These are phyloP conservation scores for Hyphopichia burtonii DNA, from an alignment of 1,139 yeast genomes.

Conservation along the genomic window DNA sequence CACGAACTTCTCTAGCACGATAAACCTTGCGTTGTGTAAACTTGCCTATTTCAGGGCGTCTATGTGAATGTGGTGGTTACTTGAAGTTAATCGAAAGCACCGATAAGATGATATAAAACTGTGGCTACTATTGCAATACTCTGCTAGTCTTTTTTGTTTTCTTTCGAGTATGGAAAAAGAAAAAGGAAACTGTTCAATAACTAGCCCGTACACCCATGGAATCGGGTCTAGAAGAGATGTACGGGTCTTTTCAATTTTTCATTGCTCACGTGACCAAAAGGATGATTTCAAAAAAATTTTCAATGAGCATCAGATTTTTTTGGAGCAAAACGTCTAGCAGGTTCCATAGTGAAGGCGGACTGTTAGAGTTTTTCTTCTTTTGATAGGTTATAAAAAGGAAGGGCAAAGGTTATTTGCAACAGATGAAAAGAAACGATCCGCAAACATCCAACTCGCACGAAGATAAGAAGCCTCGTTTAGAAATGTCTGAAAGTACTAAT, in stretches of 20 bases:
- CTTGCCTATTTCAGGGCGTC: no score
- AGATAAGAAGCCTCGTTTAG: conserved; percentile 8
- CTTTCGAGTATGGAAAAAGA: background rate
- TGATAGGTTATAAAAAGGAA: no score
- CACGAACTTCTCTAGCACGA: no score
- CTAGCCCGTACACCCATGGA: background rate
- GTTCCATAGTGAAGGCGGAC: background rate
- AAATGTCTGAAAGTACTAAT: conserved; percentile 5
- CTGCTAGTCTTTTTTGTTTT: background rate
- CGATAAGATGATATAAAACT: background rate
- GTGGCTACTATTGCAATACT: background rate
- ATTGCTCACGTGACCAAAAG: no score
- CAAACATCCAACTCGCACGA: conserved; percentile 2
- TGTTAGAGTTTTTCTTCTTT: no score
- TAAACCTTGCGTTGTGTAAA: no score
- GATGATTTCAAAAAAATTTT: conserved; percentile 4
- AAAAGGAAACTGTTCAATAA: background rate
- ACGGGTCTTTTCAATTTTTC: no score
- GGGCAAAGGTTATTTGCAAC: background rate
- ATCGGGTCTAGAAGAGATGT: no score
- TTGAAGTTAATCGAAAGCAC: background rate
- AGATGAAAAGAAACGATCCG: conserved; percentile 22
- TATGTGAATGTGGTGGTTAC: background rate
- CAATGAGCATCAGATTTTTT: conserved; percentile 4
- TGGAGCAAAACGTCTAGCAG: conserved; percentile 1